These are phyloP conservation scores for Exophiala spinifera DNA, from an alignment of 2,329 filamentous ascomycete species.

Conservation along the genomic window DNA sequence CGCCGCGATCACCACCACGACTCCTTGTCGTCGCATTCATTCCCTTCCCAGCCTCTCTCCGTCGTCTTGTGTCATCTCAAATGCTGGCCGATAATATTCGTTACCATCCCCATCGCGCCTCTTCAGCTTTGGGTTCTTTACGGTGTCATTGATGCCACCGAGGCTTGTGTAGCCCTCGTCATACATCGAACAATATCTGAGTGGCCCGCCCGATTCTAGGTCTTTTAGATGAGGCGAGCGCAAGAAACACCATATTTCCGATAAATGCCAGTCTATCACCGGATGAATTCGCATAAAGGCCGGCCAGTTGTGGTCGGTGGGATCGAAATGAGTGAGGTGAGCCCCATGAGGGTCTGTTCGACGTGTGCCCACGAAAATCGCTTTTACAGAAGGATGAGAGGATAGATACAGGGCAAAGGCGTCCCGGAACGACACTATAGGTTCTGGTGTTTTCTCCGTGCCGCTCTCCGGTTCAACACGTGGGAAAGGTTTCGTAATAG, in stretches of 20 bases:
- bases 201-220: constrained; percentile 10
- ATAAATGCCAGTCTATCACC: constrained; percentile 96
- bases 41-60: constrained; percentile 77
- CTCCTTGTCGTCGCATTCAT: constrained; percentile 27
- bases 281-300: constrained; percentile 89
- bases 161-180: constrained; percentile 86
- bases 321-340: constrained; percentile 74
- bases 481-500: constrained; percentile 7
- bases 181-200: constrained; percentile 85
- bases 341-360: constrained; percentile 89
- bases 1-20: too few relatives aligned
- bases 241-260: constrained; percentile 88
- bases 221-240: constrained; percentile 58
- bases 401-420: constrained; percentile 74
- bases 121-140: constrained; percentile 76
- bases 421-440: constrained; percentile 61
- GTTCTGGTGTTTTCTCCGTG: constrained; percentile 5
- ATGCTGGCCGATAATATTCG: constrained; percentile 65
- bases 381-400: constrained; percentile 55
- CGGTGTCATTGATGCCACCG: constrained; percentile 85
- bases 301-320: constrained; percentile 87
- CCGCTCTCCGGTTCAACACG: background rate
- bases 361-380: constrained; percentile 83
- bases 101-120: constrained; percentile 30
- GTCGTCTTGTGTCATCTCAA: constrained; percentile 69